Base-by-base conservation (phyloP, 345 rosid species). In the Eucalyptus camaldulensis region DNA sequence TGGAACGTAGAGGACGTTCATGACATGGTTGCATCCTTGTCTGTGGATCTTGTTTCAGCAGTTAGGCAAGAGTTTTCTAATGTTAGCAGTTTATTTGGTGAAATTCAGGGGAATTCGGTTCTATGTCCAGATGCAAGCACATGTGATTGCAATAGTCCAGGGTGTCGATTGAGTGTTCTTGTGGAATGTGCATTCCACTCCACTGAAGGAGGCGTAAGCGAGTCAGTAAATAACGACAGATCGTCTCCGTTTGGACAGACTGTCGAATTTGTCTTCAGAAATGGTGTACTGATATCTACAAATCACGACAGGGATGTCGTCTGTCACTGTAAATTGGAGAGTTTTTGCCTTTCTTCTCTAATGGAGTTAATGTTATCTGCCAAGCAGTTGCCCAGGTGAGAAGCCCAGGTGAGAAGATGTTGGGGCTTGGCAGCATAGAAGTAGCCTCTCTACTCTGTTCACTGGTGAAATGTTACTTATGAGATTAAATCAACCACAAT, bases 271-370 rank as follows among this genome's bases (percentile, higher is more conserved):
- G 88, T 94, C 90, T 92, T 95, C 95, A 91, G 96, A 90, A 96
- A 98, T 89, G 98, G 98, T 86, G 91, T 96, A 69, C 90, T 96
- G 92, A 94, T 94, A 88, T 93, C 96, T 25, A 89, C 91, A 80
- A 89, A 87, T 31, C 90, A 90, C 53, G 80, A 90, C 80, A 85
- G 92, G 85, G 92, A 93, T 51, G 87, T 85, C 72, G 31, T 91
- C 87, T 92, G 91, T 90, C 99, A 97, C 90, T 98, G 99, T 95
- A 95, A 91, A 94, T 96, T 93, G 86, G 94, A 93, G 91, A 91
- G 88, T 8, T 88, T 98, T 43, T 98, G 99, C 93, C 96, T 98
- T 89, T 94, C 95, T 89, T 92, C 97, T 90, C 95, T 97, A 87
- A 86, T 94, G 91, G 91, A 94, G 92, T 92, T 94, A 16, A 90